Conservation (phyloP, 1,284 basidiomycete species). For the Porodaedalea pini region DNA sequence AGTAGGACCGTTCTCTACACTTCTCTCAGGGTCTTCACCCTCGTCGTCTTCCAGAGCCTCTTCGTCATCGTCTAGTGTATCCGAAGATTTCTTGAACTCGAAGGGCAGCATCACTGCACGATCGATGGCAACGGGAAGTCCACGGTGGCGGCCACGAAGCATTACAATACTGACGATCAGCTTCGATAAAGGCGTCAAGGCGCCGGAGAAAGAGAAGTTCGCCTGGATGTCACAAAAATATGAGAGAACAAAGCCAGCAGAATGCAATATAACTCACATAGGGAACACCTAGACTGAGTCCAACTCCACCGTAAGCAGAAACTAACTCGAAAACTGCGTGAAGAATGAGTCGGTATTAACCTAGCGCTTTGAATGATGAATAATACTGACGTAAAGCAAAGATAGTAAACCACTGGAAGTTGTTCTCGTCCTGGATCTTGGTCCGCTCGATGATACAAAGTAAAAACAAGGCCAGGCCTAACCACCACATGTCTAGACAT, state of each 20-base stretch:
- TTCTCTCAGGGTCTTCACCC: neutral
- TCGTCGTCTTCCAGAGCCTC: neutral
- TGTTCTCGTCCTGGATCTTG: constrained; percentile 50
- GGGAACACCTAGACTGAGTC: constrained; percentile 71
- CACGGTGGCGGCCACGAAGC: constrained; percentile 91
- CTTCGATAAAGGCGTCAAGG: constrained; percentile 80
- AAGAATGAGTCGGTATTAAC: too few relatives aligned
- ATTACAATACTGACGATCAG: constrained; percentile 84
- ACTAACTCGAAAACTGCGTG: constrained; percentile 84
- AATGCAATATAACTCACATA: constrained; percentile 40
- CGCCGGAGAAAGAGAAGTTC: constrained; percentile 79
- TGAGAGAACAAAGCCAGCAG: neutral
- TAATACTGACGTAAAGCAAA: constrained; percentile 63
- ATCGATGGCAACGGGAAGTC: constrained; percentile 85
- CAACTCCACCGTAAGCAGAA: constrained; percentile 90
- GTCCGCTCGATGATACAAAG: constrained; percentile 85
- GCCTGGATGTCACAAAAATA: constrained; percentile 38
- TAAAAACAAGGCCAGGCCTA: constrained; percentile 74
- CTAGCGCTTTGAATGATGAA: too few relatives aligned
- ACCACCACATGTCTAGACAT: constrained; percentile 83
- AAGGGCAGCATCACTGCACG: constrained; percentile 76
- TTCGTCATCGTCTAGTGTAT: neutral
- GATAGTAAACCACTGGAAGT: constrained; percentile 70
- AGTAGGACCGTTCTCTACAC: too few relatives aligned
- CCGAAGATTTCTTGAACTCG: constrained; percentile 39